Base-by-base conservation (phyloP, 1,284 basidiomycete genomes). In the Malassezia arunalokei region DNA sequence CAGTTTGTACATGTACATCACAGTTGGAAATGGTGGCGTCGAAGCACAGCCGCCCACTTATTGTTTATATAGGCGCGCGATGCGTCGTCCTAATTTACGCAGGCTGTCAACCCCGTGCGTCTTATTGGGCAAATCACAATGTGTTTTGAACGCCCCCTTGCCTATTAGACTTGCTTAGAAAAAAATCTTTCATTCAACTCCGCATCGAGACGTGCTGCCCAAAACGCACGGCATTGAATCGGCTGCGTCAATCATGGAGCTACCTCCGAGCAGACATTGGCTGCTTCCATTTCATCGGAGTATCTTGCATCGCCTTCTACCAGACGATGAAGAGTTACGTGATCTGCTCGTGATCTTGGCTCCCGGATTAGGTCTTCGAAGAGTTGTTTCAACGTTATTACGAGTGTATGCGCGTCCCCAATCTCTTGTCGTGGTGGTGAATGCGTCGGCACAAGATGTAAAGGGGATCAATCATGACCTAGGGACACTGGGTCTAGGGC, bases 391-490 rank as follows among this genome's bases (percentile, higher is more conserved):
- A 27, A 64, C 64, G 0, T 46, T 73, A 8, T 51, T 73, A n/a
- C 60, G 89, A 74, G 86, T 92, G 38, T 96, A 94, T 72, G 86
- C 91, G 73, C 81, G 84, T n/a, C 83, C 87, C 17, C 80, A 83
- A 56, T 89, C 81, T 64, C 79, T 94, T 5, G 80, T 96, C 40
- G 76, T 96, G 4, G 54, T 74, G 15, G 83, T 96, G 50, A 92
- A 94, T 73, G 90, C 91, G 0, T 81, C 74, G 0, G 78, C 81
- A 3, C 86, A 91, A 57, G 92, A 96, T 69, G 90, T 94, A 67
- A 79, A 82, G 0, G 87, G 85, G 1, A 86, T 98, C 37, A 88
- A 87, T 0, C 90, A 95, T 63, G 87, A 94, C 68, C 79, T 98
- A 8, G 85, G 87, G 0, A 83, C 90, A 20, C 85, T 94, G 80